Conservation (phyloP, 2,329 filamentous ascomycete species). For the Nannizziopsis barbatae region DNA sequence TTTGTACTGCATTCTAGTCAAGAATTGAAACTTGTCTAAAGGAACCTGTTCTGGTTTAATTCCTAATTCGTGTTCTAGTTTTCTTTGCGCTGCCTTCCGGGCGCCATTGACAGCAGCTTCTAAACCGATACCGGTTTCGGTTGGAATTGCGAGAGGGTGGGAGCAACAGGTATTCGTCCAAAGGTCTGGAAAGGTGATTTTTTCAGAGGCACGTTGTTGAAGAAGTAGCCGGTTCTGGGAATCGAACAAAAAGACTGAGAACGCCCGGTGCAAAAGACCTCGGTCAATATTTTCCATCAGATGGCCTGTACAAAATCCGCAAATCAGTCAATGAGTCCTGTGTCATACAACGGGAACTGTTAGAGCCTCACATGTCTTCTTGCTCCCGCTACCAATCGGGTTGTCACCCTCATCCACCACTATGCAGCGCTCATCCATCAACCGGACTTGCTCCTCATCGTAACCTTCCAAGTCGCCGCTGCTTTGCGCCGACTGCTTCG, state of each 20-base stretch:
- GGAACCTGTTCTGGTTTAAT: conserved; percentile 84
- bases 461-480: conserved; percentile 70
- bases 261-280: conserved; percentile 89
- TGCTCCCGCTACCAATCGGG: conserved; percentile 91
- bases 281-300: conserved; percentile 98
- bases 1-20: conserved; percentile 97
- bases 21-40: conserved; percentile 79
- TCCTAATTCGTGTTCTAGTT: conserved; percentile 87
- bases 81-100: conserved; percentile 83
- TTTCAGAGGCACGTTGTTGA: conserved; percentile 88
- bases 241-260: conserved; percentile 97
- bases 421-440: conserved; percentile 99
- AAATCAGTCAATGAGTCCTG: not conserved
- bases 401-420: conserved; percentile 84
- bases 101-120: conserved; percentile 72
- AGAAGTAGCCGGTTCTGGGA: conserved; percentile 82
- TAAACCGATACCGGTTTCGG: conserved; percentile 77
- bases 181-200: conserved; percentile 98
- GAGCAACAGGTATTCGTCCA: conserved; percentile 99
- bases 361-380: conserved; percentile 70
- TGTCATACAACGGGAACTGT: too few relatives aligned
- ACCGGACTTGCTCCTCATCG: conserved; percentile 90
- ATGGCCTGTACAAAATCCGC: conserved; percentile 52
- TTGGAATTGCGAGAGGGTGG: conserved; percentile 81
- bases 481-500: conserved; percentile 36